Evolutionary conservation across 768 basidiomycete species (phyloP), one percentile per base, ranked within the genome.

Genomic region (Crassisporium funariophilum): DNA sequence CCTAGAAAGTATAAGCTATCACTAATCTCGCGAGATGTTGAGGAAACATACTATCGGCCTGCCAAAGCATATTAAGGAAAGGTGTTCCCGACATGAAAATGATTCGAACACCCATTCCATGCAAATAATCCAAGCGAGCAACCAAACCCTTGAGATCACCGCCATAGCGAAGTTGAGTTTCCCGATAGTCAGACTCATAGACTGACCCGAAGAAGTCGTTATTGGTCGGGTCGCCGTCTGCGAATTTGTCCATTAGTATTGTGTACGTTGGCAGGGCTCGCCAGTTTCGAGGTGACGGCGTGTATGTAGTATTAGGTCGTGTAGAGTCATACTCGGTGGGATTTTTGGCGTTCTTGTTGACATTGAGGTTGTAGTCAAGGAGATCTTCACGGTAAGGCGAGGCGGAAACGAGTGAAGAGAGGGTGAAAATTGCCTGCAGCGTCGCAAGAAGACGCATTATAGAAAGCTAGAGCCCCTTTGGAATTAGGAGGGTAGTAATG

Each of bases 41-140:
- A 34, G 27, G 34, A 45, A 20, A 80, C 91, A 62, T 44, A 94
- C 93, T 92, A 78, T 95, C 93, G 3, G 91, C 88, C 62, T 94
- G 87, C 93, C 93, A 95, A n/a, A 91, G 68, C 93, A 94, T 94
- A 77, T 95, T 95, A 51, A 97, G 51, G 67, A 92, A 97, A 42
- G 86, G 83, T 1, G 94, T 97, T 42, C 94, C 94, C 17, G 94
- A 91, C 63, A 95, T 88, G 71, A 91, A 97, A 57, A 97, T 83
- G 41, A 83, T 77, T 56, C 74, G 74, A 50, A 92, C 69, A 53
- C 94, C 94, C 90, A 95, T 94, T 52, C 89, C 90, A 35, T 90
- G 74, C 13, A 97, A 73, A 64, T 97, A 97, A 67, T 97, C 94
- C 50, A 97, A 72, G 47, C 78, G 83, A 16, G 79, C 64, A 35